Evolutionary conservation across 2,329 filamentous ascomycete genomes (phyloP).

Genomic region (Ceratocystiopsis brevicomis): DNA sequence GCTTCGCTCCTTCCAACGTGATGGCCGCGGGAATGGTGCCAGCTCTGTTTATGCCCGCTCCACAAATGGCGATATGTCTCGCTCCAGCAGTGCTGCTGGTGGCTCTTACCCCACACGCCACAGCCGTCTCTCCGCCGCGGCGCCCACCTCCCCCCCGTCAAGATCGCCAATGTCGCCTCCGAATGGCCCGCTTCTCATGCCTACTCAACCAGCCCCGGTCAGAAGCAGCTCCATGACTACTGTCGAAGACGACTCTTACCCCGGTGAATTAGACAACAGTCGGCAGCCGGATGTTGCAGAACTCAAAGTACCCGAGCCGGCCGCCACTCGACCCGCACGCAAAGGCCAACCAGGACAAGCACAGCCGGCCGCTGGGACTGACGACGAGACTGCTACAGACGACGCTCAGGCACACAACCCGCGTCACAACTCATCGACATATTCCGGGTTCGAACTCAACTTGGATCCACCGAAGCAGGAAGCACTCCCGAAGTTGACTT

Average conservation of each 20-base stretch:
- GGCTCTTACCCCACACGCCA: constrained; percentile 1
- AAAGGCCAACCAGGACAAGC: constrained; percentile 8
- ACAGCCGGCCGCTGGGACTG: no score
- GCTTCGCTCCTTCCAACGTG: constrained; percentile 29
- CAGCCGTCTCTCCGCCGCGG: constrained; percentile 16
- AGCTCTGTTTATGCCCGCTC: constrained; percentile 28
- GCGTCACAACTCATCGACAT: constrained; percentile 4
- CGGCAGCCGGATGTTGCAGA: constrained; percentile 9
- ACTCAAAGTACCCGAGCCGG: constrained; percentile 20
- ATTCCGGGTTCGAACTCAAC: constrained; percentile 3
- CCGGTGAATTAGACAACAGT: no score
- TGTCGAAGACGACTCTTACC: no score
- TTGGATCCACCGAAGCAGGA: constrained; percentile 1
- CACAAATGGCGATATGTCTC: constrained; percentile 9
- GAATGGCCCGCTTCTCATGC: no score
- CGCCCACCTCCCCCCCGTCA: constrained; percentile 25
- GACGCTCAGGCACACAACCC: constrained; percentile 4
- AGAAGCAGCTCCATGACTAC: no score
- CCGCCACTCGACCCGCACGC: constrained; percentile 12
- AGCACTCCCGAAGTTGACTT: constrained; percentile 2
- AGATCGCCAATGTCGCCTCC: constrained; percentile 17
- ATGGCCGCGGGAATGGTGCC: constrained; percentile 16
- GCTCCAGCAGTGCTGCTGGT: no score
- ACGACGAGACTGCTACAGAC: not conserved
- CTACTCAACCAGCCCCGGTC: no score